Percentiles rank a stretch among this genome's conserved stretches.
phyloP scores from a whole-genome alignment of 352 stramenopile species.

The Phytopythium mirpurense region DNA sequence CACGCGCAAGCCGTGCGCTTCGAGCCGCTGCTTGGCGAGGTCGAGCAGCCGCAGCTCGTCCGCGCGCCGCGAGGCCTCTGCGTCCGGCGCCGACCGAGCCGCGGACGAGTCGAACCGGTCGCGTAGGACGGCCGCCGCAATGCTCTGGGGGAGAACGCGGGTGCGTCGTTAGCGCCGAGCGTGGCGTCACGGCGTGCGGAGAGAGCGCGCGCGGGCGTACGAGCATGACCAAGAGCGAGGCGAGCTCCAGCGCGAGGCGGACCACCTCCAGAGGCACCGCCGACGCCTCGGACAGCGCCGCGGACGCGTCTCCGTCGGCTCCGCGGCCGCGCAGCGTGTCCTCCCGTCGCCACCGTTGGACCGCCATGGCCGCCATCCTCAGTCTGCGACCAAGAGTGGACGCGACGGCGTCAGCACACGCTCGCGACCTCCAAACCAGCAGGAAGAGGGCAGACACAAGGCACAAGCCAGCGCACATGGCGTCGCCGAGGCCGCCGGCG shows the following conservation, averaged over 20 bases:
- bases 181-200: not conserved
- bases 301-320: not conserved
- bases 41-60: slow-evolving; percentile 42
- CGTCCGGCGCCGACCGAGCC: not conserved
- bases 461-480: no score
- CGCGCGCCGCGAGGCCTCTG: slow-evolving; percentile 12
- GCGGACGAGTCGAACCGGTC: slow-evolving; percentile 45
- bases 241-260: slow-evolving; percentile 30
- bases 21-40: slow-evolving; percentile 49
- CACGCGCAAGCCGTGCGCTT: slow-evolving; percentile 39
- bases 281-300: not conserved
- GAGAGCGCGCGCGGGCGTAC: slow-evolving; percentile 11
- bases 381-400: not conserved
- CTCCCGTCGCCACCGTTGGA: slow-evolving; percentile 1
- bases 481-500: not conserved
- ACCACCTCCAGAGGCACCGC: slow-evolving; percentile 18
- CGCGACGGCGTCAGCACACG: not conserved
- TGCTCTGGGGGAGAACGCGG: slow-evolving; percentile 26
- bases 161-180: not conserved
- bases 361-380: slow-evolving; percentile 1
- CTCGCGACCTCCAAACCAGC: not conserved
- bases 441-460: no score
- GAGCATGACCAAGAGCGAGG: slow-evolving; percentile 37
- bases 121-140: slow-evolving; percentile 50
- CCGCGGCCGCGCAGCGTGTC: not conserved